Evolutionary conservation across 202 grass and related monocot genomes (phyloP), one percentile per base, ranked within the genome.

Genomic region (Bolboschoenoplectus hybrid): DNA sequence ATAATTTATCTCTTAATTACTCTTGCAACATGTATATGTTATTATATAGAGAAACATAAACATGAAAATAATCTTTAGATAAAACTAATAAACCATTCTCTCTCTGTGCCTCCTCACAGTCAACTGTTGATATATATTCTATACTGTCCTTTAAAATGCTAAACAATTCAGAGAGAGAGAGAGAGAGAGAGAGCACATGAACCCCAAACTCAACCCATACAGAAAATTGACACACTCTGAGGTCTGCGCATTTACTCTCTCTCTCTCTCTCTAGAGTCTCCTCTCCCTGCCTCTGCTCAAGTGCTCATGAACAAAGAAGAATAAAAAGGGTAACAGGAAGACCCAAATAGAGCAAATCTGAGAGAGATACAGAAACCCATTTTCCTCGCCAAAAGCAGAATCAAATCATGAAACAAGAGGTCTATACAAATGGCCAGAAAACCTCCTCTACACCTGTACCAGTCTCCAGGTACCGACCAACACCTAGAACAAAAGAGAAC

Each of bases 401-500:
- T 13, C 38, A 69, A 62, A 62, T 71, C 41, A 88, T 91, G 89
- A 91, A 88, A 64, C 89, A 88, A 67, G 86, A 91, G 67, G 71
- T 91, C 38, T 74, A 55, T 19, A 67, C 57, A 72, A 82, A 60
- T 83, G 85, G 86, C 49, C 63, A 63, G 6, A 85, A 85, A 51
- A 58, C 81, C 81, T 73, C 74, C 43, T 87, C 81, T 19, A 82
- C 86, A 56, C 63, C 83, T 43, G 74, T 84, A 40, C 43, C 72
- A 7, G 56, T 67, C 6, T 71, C 56, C 67, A 47, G 85, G 71
- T 63, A 51, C 68, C 83, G 89, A 85, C 7, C 64, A 26, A 85
- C 82, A 1, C 53, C 82, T 56, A 57, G 38, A 74, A 90, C 50
- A 64, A 91, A 76, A 73, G 89, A 91, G 19, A 85, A 63, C 67